phyloP scores from a whole-genome alignment of 352 stramenopile species.

The Globisporangium canariense region DNA sequence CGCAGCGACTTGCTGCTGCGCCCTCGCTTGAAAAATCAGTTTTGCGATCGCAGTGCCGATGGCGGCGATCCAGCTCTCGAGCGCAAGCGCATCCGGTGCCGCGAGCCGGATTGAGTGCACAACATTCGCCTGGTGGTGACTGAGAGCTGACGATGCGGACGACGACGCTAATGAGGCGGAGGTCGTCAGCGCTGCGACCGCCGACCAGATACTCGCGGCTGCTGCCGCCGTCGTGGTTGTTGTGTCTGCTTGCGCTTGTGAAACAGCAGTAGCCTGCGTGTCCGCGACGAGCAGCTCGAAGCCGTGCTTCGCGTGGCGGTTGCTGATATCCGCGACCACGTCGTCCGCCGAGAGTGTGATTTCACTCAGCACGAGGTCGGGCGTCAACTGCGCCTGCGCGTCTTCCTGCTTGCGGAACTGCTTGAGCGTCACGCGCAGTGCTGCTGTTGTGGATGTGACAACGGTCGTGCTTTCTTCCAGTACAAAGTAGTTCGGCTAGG shows the following conservation, averaged over 20 bases:
- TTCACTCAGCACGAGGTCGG: constrained; percentile 33
- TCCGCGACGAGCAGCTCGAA: constrained; percentile 45
- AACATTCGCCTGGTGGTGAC: not conserved
- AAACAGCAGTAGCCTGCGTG: constrained; percentile 12
- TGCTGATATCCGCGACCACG: constrained; percentile 47
- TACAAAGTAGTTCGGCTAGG: constrained; percentile 47
- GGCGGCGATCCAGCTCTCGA: constrained; percentile 46
- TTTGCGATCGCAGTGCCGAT: constrained; percentile 45
- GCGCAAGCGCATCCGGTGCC: constrained; percentile 26
- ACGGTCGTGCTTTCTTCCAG: constrained; percentile 30
- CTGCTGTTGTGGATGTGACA: constrained; percentile 1
- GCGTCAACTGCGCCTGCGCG: constrained; percentile 1
- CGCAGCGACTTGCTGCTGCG: not conserved
- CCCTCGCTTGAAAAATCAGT: constrained; percentile 35
- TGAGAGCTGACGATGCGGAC: not conserved
- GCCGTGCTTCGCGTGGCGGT: constrained; percentile 41
- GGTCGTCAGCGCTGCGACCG: not conserved
- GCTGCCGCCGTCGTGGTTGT: not conserved
- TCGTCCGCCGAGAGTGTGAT: constrained; percentile 51
- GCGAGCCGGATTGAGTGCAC: constrained; percentile 36
- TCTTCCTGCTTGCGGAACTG: constrained; percentile 50
- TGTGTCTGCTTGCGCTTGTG: not conserved
- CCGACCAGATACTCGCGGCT: constrained; percentile 15
- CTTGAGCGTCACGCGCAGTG: constrained; percentile 33
- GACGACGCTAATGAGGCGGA: not conserved